Evolutionary conservation across 169 alveolate species (phyloP), one percentile per base, ranked within the genome.

Genomic region (Eimeria falciformis): DNA sequence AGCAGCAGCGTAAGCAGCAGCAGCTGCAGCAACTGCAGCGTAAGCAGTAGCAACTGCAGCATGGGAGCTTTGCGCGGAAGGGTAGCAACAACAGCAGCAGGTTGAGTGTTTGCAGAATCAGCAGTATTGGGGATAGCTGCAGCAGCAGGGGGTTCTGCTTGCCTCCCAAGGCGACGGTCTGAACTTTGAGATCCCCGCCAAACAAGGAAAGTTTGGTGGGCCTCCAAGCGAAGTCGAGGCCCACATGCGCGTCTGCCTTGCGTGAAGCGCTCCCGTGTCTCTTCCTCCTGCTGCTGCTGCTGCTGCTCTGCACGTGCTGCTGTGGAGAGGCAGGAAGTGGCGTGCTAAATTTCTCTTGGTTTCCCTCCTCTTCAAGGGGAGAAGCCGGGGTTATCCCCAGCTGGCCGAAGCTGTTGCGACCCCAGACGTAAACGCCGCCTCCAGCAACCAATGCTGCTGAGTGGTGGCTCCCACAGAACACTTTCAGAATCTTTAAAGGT

Each of bases 371-470:
- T n/a, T n/a, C n/a, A n/a, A n/a, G n/a, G n/a, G n/a, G n/a, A n/a
- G n/a, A n/a, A n/a, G 62, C 62, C 11, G 62, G 62, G 18, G 62
- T 21, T 12, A 50, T 40, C 25, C 89, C 89, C 17, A 79, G 89
- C 71, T 79, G 89, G 53, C 89, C 89, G 7, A 21, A 4, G 27
- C 62, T 23, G 55, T 79, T 79, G 50, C 69, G 5, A 5, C 89
- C 89, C 89, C 89, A 79, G 37, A 79, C 40, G 14, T 21, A 47
- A 45, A 79, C 73, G 27, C 50, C 9, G 73, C 89, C 89, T 0
- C 50, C 89, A 29, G n/a, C 89, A 4, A 45, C 17, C n/a, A 79
- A 53, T 2, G 89, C 89, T 7, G 89, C 89, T 18, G 89, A 79
- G 73, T 79, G 89, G 33, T 25, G 29, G 33, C 53, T 18, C 14